A percentile compares a stretch with the other conserved stretches of the same genome.
phyloP scores from a whole-genome alignment of 2,329 filamentous ascomycete species.

The Clarireedia sp. region DNA sequence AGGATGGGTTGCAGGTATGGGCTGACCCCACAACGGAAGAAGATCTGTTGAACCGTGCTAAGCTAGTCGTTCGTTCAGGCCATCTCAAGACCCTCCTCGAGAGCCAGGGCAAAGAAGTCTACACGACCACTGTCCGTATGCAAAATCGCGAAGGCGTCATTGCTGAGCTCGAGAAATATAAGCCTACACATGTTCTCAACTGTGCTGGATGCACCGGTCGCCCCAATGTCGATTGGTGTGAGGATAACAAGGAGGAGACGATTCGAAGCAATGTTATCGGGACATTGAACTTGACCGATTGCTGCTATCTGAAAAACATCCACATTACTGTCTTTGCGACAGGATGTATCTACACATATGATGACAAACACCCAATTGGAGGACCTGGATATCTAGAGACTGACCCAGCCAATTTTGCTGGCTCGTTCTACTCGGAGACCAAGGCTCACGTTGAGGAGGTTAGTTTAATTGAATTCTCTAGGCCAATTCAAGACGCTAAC shows the following conservation, averaged over 20 bases:
- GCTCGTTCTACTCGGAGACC: constrained; percentile 61
- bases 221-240: constrained; percentile 65
- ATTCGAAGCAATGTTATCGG: constrained; percentile 61
- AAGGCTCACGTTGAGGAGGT: constrained; percentile 59
- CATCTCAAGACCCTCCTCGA: constrained; percentile 52
- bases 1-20: constrained; percentile 42
- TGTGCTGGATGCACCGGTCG: constrained; percentile 58
- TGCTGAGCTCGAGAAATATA: constrained; percentile 47
- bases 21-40: not conserved
- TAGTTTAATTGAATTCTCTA: constrained; percentile 19
- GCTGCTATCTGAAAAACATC: constrained; percentile 49
- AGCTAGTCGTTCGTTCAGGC: constrained; percentile 25
- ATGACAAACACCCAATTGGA: constrained; percentile 51
- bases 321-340: constrained; percentile 61
- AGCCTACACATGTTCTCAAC: constrained; percentile 60
- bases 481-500: constrained; percentile 7
- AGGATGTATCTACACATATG: constrained; percentile 60
- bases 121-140: constrained; percentile 56
- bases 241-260: constrained; percentile 60
- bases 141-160: constrained; percentile 52
- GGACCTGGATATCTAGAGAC: constrained; percentile 54
- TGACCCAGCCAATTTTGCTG: constrained; percentile 56
- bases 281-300: constrained; percentile 54
- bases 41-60: constrained; percentile 4
- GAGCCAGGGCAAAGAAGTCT: constrained; percentile 50